Percentiles rank a stretch among this genome's conserved stretches.
phyloP scores from a whole-genome alignment of 73 alveolate species.

The Uronychia binucleata region DNA sequence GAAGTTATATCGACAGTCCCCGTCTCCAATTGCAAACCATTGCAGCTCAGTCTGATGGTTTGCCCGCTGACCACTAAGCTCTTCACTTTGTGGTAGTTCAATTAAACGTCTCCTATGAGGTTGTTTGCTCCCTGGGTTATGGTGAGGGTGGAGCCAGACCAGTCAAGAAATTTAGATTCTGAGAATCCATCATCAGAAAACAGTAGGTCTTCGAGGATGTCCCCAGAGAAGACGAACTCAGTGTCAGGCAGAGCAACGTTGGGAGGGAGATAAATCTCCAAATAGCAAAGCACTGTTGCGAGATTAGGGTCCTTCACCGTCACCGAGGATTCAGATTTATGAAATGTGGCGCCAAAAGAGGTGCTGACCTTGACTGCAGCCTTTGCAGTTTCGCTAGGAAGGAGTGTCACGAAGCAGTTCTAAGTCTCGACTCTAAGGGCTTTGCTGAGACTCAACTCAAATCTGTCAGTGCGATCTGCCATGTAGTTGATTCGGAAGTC shows the following conservation, averaged over 20 bases:
- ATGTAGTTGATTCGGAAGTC: background rate
- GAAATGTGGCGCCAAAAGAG: background rate
- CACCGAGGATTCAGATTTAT: background rate
- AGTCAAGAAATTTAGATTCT: no score
- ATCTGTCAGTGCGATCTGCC: background rate
- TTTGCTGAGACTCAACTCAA: background rate
- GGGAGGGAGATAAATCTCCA: background rate
- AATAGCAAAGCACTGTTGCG: background rate
- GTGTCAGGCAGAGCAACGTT: background rate
- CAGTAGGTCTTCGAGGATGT: no score
- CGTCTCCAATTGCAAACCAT: background rate
- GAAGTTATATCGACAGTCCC: background rate
- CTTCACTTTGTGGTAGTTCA: background rate
- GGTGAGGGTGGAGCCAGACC: no score
- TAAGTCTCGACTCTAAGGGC: background rate
- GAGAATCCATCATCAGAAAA: no score
- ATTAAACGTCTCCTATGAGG: background rate
- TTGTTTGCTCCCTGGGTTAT: background rate
- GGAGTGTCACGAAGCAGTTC: background rate
- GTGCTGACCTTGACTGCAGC: slow-evolving; percentile 1
- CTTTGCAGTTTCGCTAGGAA: background rate
- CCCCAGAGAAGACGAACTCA: background rate
- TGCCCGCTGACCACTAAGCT: background rate
- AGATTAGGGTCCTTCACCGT: background rate
- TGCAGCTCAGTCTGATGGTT: background rate